Conservation (phyloP, 2,329 filamentous ascomycete species). For the Ophiostoma sp. region DNA sequence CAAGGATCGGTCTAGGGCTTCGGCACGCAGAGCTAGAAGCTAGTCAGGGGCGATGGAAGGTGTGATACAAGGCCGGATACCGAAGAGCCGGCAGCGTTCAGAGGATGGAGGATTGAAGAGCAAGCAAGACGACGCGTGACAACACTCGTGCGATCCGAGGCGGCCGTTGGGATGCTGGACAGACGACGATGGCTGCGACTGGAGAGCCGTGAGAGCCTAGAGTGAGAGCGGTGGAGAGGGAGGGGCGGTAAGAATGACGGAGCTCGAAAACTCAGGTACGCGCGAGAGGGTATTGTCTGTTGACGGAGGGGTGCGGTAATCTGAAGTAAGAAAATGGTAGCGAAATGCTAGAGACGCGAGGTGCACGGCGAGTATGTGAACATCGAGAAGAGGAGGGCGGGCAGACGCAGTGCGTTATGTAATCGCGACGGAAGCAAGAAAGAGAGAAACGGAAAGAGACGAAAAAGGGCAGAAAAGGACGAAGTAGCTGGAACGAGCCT, state of each 20-base stretch:
- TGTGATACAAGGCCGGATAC: no score
- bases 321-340: not conserved
- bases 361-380: no score
- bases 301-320: not conserved
- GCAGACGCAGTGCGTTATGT: not conserved
- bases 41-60: not conserved
- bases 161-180: no score
- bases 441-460: not conserved
- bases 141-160: no score
- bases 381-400: not conserved
- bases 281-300: not conserved
- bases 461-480: not conserved
- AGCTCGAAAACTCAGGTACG: constrained; percentile 1
- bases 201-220: not conserved
- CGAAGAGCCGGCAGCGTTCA: not conserved
- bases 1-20: no score
- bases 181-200: no score
- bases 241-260: constrained; percentile 15
- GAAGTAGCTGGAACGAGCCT: constrained; percentile 7
- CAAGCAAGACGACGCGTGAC: no score
- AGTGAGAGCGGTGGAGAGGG: not conserved
- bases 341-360: not conserved
- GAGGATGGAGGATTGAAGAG: not conserved
- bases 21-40: not conserved
- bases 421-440: not conserved